A percentile compares a stretch with the other conserved stretches of the same genome.
Conservation (phyloP, 495 filamentous ascomycete genomes). For the Penicillium daleae region DNA sequence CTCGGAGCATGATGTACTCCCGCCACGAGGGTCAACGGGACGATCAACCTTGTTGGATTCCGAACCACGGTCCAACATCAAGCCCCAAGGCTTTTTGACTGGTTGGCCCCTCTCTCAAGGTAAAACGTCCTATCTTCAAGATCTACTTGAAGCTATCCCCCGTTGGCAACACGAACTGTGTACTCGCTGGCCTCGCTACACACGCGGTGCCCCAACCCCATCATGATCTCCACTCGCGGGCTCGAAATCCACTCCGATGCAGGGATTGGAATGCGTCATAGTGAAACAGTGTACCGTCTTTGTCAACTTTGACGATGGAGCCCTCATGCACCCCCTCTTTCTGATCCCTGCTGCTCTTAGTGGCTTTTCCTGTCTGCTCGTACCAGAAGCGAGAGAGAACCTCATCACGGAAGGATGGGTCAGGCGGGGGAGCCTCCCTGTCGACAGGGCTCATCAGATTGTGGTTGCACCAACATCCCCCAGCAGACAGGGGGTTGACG, state of each 20-base stretch:
- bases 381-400: constrained; percentile 12
- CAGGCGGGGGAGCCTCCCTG: constrained; percentile 10
- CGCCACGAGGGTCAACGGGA: constrained; percentile 33
- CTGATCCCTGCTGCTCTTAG: constrained; percentile 28
- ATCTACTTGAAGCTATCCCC: neutral
- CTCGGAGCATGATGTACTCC: constrained; percentile 21
- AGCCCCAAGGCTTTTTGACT: neutral
- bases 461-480: constrained; percentile 15
- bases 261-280: constrained; percentile 28
- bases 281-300: constrained; percentile 24
- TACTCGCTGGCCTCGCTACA: neutral
- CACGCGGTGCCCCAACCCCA: neutral
- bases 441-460: constrained; percentile 2
- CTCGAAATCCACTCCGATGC: constrained; percentile 24
- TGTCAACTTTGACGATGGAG: constrained; percentile 14
- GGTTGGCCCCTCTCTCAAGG: neutral
- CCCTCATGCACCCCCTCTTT: constrained; percentile 30
- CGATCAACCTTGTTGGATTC: constrained; percentile 37
- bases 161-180: neutral
- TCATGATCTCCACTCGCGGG: constrained; percentile 21
- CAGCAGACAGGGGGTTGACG: neutral
- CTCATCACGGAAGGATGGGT: no score
- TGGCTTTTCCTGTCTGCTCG: constrained; percentile 8
- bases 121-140: neutral
- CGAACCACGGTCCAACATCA: constrained; percentile 12